These are phyloP conservation scores for Manihot esculenta DNA, from an alignment of 441 rosid species.

Conservation along the genomic window DNA sequence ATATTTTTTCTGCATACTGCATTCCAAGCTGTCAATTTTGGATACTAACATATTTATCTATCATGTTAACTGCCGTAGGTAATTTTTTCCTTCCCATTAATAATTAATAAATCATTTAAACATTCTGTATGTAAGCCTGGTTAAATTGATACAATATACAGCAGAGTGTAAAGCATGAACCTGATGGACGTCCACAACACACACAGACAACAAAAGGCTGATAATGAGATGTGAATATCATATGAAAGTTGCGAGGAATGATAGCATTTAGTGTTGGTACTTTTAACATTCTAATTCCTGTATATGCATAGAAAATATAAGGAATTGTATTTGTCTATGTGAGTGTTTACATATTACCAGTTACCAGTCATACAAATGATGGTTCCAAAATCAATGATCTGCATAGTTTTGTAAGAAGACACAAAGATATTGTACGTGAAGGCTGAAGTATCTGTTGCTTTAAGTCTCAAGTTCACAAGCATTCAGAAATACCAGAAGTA, in stretches of 20 bases:
- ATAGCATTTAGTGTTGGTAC: background rate
- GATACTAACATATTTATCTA: background rate
- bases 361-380: background rate
- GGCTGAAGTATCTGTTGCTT: background rate
- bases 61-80: background rate
- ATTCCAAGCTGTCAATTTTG: conserved; percentile 22
- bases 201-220: background rate
- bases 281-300: background rate
- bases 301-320: background rate
- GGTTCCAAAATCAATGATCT: background rate
- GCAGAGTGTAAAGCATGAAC: too few species aligned
- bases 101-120: background rate
- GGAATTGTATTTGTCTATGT: background rate
- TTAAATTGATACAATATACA: background rate
- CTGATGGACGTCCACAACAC: background rate
- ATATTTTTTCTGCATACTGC: conserved; percentile 85
- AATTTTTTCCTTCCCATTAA: background rate
- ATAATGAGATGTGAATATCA: background rate
- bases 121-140: background rate
- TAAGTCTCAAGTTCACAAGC: background rate
- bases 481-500: background rate
- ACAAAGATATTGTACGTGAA: background rate
- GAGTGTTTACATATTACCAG: background rate
- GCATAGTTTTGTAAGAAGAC: background rate
- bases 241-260: background rate